Base-by-base conservation (phyloP, 176 grass and related monocot genomes). In the Olyra latifolia region DNA sequence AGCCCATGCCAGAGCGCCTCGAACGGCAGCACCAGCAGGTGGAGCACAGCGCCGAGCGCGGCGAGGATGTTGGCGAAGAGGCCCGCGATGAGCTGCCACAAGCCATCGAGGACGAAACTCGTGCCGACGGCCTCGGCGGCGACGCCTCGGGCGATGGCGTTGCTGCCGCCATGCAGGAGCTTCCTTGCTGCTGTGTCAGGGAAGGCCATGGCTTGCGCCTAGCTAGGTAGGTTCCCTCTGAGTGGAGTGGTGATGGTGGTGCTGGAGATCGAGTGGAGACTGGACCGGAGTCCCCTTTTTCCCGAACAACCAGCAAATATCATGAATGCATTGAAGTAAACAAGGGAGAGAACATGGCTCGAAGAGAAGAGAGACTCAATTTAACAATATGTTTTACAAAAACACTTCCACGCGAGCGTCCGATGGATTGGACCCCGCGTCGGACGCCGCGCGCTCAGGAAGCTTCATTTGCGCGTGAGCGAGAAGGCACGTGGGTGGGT, bases 121-220 rank as follows among this genome's bases (percentile, higher is more conserved):
- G 62, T 45, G 58, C 35, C 12, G 8, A 65, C 84, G 60, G 17
- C 25, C 17, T 64, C 25, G 10, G 57, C 39, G 27, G 75, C 17
- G 43, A 29, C 10, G 10, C 45, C 43, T 2, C 1, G 2, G 6
- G 59, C 77, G 20, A 67, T 16, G 48, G 30, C 66, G 32, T 44
- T 70, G 69, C 64, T 41, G 19, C 27, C 62, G 53, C 73, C 79
- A 28, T 66, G 74, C 22, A 83, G 80, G 48, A 88, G 74, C 67
- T 83, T 79, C 86, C 74, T 65, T 28, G 86, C 8, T 73, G 59
- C 66, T 23, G 39, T 22, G 23, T 81, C 78, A 47, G 15, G 30
- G 28, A 79, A 22, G 27, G 40, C 79, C 80, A 88, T 88, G 15
- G 25, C 65, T 53, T 10, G 28, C 61, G 15, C 60, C n/a, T n/a